A percentile compares a stretch with the other conserved stretches of the same genome.
phyloP scores from a whole-genome alignment of 2,329 filamentous ascomycete genomes.

The Gnomoniopsis smithogilvyi region DNA sequence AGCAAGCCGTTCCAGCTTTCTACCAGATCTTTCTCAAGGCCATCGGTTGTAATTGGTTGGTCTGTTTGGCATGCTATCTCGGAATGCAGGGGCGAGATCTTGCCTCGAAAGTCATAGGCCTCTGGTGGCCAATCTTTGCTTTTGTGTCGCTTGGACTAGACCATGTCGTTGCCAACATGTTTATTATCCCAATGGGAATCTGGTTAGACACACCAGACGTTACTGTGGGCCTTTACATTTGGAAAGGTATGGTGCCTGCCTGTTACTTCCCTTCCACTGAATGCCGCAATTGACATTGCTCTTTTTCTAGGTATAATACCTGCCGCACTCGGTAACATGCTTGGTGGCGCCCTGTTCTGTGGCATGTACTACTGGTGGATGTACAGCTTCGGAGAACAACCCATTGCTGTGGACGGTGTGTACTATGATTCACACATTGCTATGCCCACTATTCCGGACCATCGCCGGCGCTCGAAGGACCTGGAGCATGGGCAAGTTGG shows the following conservation, averaged over 20 bases:
- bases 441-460: background rate
- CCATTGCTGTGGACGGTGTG: background rate
- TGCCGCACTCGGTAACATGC: slow-evolving; percentile 47
- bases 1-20: slow-evolving; percentile 45
- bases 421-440: background rate
- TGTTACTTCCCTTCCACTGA: background rate
- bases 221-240: slow-evolving; percentile 49
- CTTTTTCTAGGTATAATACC: slow-evolving; percentile 41
- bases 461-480: background rate
- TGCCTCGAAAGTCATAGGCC: slow-evolving; percentile 49
- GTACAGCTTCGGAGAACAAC: slow-evolving; percentile 2
- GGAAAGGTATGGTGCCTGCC: slow-evolving; percentile 38
- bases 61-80: slow-evolving; percentile 50
- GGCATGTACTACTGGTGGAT: slow-evolving; percentile 34
- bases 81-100: slow-evolving; percentile 47
- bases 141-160: slow-evolving; percentile 53
- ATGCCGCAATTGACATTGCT: background rate
- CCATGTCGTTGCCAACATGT: slow-evolving; percentile 58
- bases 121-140: slow-evolving; percentile 55
- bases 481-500: background rate
- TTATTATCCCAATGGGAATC: slow-evolving; percentile 49
- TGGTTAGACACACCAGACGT: slow-evolving; percentile 42
- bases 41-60: slow-evolving; percentile 57
- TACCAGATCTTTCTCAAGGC: slow-evolving; percentile 52
- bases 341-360: slow-evolving; percentile 52